Base-by-base conservation (phyloP, 371 early-diverging fungal species). In the Capniomyces stellatus region DNA sequence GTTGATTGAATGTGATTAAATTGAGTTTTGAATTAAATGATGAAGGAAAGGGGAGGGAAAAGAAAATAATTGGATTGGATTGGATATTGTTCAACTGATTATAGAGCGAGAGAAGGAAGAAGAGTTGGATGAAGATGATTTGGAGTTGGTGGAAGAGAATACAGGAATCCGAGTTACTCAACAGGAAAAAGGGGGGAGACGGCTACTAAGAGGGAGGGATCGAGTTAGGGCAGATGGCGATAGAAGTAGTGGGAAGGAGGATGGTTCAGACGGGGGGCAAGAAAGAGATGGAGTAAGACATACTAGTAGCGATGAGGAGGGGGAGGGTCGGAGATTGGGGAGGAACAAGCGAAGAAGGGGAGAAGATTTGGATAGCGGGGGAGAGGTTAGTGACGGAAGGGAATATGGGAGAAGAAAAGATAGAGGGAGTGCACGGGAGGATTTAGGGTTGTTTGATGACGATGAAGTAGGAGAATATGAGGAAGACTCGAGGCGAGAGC, bases 41-140 rank as follows among this genome's bases (percentile, higher is more conserved):
- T 47, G 15, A 15, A 18, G 47, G 13, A 15, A 13, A 21, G 13
- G n/a, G n/a, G n/a, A n/a, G n/a, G n/a, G n/a, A n/a, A n/a, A n/a
- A n/a, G n/a, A n/a, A n/a, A n/a, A n/a, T n/a, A n/a, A n/a, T n/a
- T n/a, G n/a, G n/a, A n/a, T n/a, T n/a, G n/a, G n/a, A n/a, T n/a
- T n/a, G n/a, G n/a, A n/a, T n/a, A n/a, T n/a, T n/a, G n/a, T n/a
- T n/a, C n/a, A n/a, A n/a, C n/a, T n/a, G 12, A 22, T 44, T 21
- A 29, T 52, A n/a, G 24, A n/a, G 24, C 54, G 31, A 25, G 18
- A 39, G 24, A 8, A 21, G 21, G 84, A 86, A 29, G 82, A 82
- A 40, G 72, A 70, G 24, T 68, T 89, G n/a, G 87, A 87, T 29
- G 90, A 89, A 42, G 91, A 89, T 58, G 91, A 90, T 67, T 64